These are phyloP conservation scores for Pistacia integerrima DNA, from an alignment of 345 rosid species.

Conservation along the genomic window DNA sequence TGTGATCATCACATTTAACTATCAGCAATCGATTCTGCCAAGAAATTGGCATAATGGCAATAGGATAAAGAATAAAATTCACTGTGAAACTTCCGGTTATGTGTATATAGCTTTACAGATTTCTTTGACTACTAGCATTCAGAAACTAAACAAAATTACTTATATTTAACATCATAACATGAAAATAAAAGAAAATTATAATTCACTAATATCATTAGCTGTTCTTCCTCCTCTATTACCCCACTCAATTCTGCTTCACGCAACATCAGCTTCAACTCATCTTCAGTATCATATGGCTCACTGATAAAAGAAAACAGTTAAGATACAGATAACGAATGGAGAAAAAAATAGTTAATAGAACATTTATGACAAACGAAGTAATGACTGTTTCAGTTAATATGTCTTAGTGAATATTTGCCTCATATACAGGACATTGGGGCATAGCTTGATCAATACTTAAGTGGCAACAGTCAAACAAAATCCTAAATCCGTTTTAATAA, in stretches of 20 bases:
- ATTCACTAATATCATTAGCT: conserved; percentile 43
- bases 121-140: no score
- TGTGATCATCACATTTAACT: no score
- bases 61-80: no score
- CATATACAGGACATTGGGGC: not conserved
- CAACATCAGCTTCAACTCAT: conserved; percentile 93
- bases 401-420: not conserved
- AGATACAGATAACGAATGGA: conserved; percentile 9
- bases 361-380: not conserved
- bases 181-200: not conserved
- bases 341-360: not conserved
- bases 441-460: not conserved
- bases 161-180: not conserved
- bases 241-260: conserved; percentile 98
- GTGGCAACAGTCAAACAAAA: not conserved
- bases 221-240: conserved; percentile 99
- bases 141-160: not conserved
- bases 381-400: not conserved
- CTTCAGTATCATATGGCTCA: conserved; percentile 97
- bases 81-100: no score
- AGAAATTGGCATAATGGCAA: no score
- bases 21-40: no score
- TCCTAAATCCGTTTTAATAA: not conserved
- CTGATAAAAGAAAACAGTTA: conserved; percentile 29
- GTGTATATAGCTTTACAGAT: no score